Conservation (phyloP, 192 early-diverging fungal species). For the Dispira simplex region DNA sequence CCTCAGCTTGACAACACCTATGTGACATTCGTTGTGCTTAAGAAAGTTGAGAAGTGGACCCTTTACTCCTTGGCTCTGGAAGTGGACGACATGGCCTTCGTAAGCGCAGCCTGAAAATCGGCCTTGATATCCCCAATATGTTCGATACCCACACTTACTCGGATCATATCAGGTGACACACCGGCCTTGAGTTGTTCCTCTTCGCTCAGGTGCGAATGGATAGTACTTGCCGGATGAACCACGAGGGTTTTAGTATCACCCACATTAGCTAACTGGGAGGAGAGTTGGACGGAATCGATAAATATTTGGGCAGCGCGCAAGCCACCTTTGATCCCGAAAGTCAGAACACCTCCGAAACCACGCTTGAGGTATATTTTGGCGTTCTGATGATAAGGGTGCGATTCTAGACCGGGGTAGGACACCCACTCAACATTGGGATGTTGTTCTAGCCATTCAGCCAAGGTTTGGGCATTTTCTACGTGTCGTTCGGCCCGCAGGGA, state of each 20-base stretch:
- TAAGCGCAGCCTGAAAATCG: slow-evolving; percentile 4
- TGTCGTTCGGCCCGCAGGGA: slow-evolving; percentile 69
- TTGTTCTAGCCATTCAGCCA: slow-evolving; percentile 54
- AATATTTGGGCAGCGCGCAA: slow-evolving; percentile 37
- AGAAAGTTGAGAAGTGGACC: too few relatives aligned
- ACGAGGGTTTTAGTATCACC: slow-evolving; percentile 72
- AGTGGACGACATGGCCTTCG: neutral
- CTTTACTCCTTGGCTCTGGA: too few relatives aligned
- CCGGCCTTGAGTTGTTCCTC: slow-evolving; percentile 54
- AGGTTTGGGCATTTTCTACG: slow-evolving; percentile 46
- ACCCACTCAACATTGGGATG: slow-evolving; percentile 59
- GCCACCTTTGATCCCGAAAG: slow-evolving; percentile 39
- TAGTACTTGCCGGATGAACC: slow-evolving; percentile 61
- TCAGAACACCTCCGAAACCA: slow-evolving; percentile 67
- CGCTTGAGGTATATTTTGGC: slow-evolving; percentile 63
- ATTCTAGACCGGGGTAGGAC: slow-evolving; percentile 57
- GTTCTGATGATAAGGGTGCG: slow-evolving; percentile 46
- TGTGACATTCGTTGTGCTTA: too few relatives aligned
- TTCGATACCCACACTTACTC: slow-evolving; percentile 68
- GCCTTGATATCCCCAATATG: slow-evolving; percentile 41
- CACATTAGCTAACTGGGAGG: slow-evolving; percentile 71
- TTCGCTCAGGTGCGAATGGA: slow-evolving; percentile 66
- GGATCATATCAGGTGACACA: slow-evolving; percentile 57
- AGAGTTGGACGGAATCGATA: slow-evolving; percentile 54
- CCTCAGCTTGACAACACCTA: too few relatives aligned